Conservation (phyloP, 1,284 basidiomycete species). For the Microbotryum lychnidis-dioicae region DNA sequence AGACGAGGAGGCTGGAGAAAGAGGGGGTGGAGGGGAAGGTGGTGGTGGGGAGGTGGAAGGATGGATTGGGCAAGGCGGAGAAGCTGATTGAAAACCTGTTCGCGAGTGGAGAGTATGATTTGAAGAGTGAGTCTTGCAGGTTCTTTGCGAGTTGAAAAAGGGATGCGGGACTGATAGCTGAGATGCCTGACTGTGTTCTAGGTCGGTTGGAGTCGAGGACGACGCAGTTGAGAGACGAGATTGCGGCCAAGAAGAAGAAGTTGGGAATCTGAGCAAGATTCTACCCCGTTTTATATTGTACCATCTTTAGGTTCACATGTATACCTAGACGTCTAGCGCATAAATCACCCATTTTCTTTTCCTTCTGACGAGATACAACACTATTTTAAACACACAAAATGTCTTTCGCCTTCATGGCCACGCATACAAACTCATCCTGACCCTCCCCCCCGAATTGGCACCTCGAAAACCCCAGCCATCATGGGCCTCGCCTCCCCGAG, state of each 20-base stretch:
- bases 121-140: slow-evolving; percentile 24
- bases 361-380: too few species aligned
- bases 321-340: too few species aligned
- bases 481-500: too few species aligned
- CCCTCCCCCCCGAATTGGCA: too few species aligned
- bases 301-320: too few species aligned
- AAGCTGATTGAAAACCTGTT: slow-evolving; percentile 16
- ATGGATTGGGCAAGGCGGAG: slow-evolving; percentile 18
- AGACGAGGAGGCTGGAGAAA: not conserved
- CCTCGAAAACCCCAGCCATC: too few species aligned
- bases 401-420: too few species aligned
- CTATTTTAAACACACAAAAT: too few species aligned
- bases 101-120: slow-evolving; percentile 19
- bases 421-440: too few species aligned
- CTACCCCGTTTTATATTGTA: too few species aligned
- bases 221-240: slow-evolving; percentile 27
- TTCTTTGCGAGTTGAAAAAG: not conserved
- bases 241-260: slow-evolving; percentile 13
- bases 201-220: slow-evolving; percentile 13
- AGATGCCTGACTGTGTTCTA: not conserved
- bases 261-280: slow-evolving; percentile 1
- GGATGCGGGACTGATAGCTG: not conserved
- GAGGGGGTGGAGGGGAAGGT: not conserved
- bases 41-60: slow-evolving; percentile 17
- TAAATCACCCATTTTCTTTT: too few species aligned